Base-by-base conservation (phyloP, 2,329 filamentous ascomycete genomes). In the Fusarium sp. region DNA sequence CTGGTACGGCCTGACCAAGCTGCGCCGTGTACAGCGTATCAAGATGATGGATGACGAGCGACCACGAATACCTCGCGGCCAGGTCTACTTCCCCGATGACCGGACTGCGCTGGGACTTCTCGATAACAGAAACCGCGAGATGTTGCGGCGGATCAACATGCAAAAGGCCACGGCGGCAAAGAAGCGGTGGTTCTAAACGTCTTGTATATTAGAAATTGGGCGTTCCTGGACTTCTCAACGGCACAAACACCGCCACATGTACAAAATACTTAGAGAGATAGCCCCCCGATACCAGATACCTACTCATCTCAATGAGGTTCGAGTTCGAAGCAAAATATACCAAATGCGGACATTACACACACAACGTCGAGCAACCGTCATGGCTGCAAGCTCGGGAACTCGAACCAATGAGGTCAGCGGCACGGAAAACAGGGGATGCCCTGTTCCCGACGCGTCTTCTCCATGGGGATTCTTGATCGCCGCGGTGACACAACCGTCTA, bases 11-110 rank as follows among this genome's bases (percentile, higher is more conserved):
- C 88, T 98, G 57, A 88, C 89, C 62, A 97, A 95, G 83, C 88
- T 99, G 73, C 91, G 94, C 74, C 93, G 93, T 80, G 93, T 98
- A 29, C 95, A 97, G 85, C 90, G 95, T 70, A 91, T 98, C 73
- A 94, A 93, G 80, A 98, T 98, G 95, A 95, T 84, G 79, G 82
- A 84, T 70, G 82, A 82, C 63, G 85, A 86, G 74, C 79, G 83
- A 52, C 81, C 83, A 4, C 79, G 81, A 22, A 74, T 86, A 47
- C 81, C 83, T 5, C 81, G 83, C 6, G 80, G 75, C 69, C 82
- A 81, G 73, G 84, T 84, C 22, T 86, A 88, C 69, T 71, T 76
- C 11, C 61, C 68, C 5, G 77, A 79, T n/a, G 77, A 79, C 60
- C 74, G 77, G 64, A 84, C 86, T 29, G 85, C 88, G 25, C 84